A percentile compares a stretch with the other conserved stretches of the same genome.
phyloP scores from a whole-genome alignment of 2,329 filamentous ascomycete species.

The Monosporascus sp. region DNA sequence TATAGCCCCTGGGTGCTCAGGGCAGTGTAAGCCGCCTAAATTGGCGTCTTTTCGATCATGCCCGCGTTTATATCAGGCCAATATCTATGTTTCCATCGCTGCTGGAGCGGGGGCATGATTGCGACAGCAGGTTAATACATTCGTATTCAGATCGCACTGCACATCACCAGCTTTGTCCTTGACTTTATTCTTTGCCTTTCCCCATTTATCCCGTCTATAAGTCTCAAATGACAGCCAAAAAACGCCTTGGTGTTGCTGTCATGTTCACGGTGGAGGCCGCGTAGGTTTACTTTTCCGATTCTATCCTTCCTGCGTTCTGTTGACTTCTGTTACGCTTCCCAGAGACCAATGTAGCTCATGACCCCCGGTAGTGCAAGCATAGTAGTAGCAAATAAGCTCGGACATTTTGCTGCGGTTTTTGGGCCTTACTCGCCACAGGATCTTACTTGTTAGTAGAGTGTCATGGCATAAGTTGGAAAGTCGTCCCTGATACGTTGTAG shows the following conservation, averaged over 20 bases:
- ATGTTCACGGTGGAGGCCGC: conserved; percentile 18
- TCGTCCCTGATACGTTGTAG: conserved; percentile 1
- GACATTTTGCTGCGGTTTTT: conserved; percentile 11
- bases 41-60: conserved; percentile 17
- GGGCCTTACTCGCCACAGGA: conserved; percentile 6
- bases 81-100: conserved; percentile 13
- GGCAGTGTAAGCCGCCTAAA: conserved; percentile 14
- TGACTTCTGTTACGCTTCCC: not conserved
- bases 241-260: conserved; percentile 11
- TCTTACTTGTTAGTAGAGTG: conserved; percentile 12
- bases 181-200: conserved; percentile 19
- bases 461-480: not conserved
- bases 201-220: conserved; percentile 16
- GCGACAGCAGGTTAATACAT: conserved; percentile 16
- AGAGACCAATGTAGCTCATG: not conserved
- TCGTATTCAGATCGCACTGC: conserved; percentile 13
- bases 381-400: conserved; percentile 20
- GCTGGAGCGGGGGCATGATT: conserved; percentile 13
- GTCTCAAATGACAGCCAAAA: conserved; percentile 16
- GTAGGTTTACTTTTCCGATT: conserved; percentile 1
- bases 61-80: conserved; percentile 16
- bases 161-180: conserved; percentile 18
- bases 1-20: conserved; percentile 9
- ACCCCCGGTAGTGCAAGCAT: conserved; percentile 9
- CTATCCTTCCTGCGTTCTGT: too few relatives aligned